Percentiles rank a stretch among this genome's conserved stretches.
Evolutionary conservation across 2,329 filamentous ascomycete genomes (phyloP).

Genomic region (Dichotomopilus funicola): DNA sequence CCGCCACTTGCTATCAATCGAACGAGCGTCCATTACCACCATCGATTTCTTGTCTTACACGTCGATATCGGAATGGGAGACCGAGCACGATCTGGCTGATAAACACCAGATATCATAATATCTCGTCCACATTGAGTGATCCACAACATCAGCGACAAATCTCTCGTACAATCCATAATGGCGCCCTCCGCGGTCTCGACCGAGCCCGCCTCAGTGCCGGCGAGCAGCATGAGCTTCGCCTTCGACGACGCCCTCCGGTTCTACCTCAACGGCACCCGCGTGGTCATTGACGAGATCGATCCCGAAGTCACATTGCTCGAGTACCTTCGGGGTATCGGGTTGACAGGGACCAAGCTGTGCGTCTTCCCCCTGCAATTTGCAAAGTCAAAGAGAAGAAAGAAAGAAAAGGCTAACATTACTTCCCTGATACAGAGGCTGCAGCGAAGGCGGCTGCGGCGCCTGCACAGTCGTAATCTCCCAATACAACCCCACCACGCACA

Average conservation of each 20-base stretch:
- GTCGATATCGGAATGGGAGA: too few relatives aligned
- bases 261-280: constrained; percentile 89
- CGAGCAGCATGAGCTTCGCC: constrained; percentile 57
- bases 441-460: constrained; percentile 92
- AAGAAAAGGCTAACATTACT: not conserved
- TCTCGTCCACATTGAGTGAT: not conserved
- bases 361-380: constrained; percentile 19
- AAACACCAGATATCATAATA: not conserved
- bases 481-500: constrained; percentile 83
- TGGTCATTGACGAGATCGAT: constrained; percentile 78
- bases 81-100: not conserved
- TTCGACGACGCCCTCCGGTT: constrained; percentile 88
- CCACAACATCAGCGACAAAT: not conserved
- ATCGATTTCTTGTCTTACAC: too few relatives aligned
- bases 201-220: constrained; percentile 26
- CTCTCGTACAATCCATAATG: constrained; percentile 35
- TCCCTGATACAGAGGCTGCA: constrained; percentile 60
- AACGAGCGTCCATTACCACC: too few relatives aligned
- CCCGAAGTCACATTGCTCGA: constrained; percentile 89
- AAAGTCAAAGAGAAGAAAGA: too few relatives aligned
- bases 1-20: too few relatives aligned
- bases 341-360: constrained; percentile 88
- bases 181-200: constrained; percentile 51
- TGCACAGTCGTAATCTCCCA: constrained; percentile 95
- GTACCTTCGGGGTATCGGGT: constrained; percentile 83